Evolutionary conservation across 1,284 basidiomycete species (phyloP), one percentile per base, ranked within the genome.

Genomic region (Pyrrhoderma noxium): DNA sequence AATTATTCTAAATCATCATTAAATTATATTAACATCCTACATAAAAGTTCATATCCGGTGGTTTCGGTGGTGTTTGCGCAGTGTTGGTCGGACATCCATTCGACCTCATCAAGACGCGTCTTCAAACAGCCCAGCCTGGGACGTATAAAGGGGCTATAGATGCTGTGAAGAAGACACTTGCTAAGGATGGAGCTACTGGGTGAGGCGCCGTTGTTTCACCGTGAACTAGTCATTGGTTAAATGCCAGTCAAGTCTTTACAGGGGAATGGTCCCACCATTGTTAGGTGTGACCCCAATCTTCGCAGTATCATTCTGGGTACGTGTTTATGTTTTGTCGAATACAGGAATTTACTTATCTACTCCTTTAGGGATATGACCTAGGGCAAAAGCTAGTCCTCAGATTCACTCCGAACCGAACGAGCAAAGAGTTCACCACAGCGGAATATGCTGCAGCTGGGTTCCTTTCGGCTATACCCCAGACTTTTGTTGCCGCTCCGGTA

Each of bases 241-340:
- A 7, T 35, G 8, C 18, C 23, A 11, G 41, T 48, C 23, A 51
- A 95, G 93, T 34, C 69, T 99, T 68, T 99, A 98, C 69, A 89
- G 95, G 59, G 95, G 95, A 36, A 94, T 99, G 72, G 88, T 95
- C 2, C 95, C 96, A 22, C 96, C 96, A 47, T 72, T 99, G 57
- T 73, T 97, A 35, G 96, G 96, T 49, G 93, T 99, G 27, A 98
- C 96, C 2, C 96, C 96, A 45, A 99, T 99, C 65, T 99, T 99
- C 65, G 96, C 96, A 11, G 75, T 99, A 42, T 97, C 93, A 2
- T 99, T 99, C 75, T 98, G 94, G 93, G 92, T 91, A 65, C 56
- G 77, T 64, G 36, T 34, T 14, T 16, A 40, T 18, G 25, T 25
- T 21, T 47, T n/a, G 14, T n/a, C 38, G 38, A 18, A 40, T n/a